Base-by-base conservation (phyloP, 2,329 filamentous ascomycete species). In the Verticillium longisporum region DNA sequence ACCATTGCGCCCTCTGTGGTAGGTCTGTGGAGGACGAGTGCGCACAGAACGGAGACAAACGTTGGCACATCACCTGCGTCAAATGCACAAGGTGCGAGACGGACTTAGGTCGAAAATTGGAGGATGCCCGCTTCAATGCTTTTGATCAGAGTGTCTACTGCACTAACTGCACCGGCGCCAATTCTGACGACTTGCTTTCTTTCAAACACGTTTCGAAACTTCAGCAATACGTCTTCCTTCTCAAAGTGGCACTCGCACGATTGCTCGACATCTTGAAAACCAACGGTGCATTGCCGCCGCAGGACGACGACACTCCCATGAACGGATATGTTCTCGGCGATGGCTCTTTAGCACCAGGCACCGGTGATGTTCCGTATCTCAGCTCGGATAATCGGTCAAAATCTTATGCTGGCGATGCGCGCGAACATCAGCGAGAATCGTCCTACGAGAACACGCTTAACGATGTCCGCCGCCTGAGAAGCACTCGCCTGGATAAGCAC, bases 11-110 rank as follows among this genome's bases (percentile, higher is more conserved):
- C 4, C 76, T 84, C 31, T 99, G 95, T 75, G 84, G 87, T 63
- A 89, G 92, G 66, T 91, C 95, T 10, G 94, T 99, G 60, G 95
- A 99, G 71, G 94, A 98, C 72, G 94, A 96, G 72, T 99, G 95
- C 73, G 86, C 91, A 63, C 87, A 88, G 68, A 81, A 83, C 64
- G 88, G 86, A 54, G 87, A 94, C 62, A 84, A 84, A 71, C 86
- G 93, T 66, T 96, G 94, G 87, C 95, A 99, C 72, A 78, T 91
- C 55, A 83, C 83, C 55, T 97, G 96, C 74, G 83, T 96, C 63
- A 88, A 84, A 60, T 99, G 95, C 73, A 81, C 85, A 55, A 84
- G 84, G 60, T 87, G 84, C 66, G 74, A 73, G 32, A 78, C 76
- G 58, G 90, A 96, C 61, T 76, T 97, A 54, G 88, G 87, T 13